Base-by-base conservation (phyloP, 768 basidiomycete species). In the Kwoniella bestiolae region DNA sequence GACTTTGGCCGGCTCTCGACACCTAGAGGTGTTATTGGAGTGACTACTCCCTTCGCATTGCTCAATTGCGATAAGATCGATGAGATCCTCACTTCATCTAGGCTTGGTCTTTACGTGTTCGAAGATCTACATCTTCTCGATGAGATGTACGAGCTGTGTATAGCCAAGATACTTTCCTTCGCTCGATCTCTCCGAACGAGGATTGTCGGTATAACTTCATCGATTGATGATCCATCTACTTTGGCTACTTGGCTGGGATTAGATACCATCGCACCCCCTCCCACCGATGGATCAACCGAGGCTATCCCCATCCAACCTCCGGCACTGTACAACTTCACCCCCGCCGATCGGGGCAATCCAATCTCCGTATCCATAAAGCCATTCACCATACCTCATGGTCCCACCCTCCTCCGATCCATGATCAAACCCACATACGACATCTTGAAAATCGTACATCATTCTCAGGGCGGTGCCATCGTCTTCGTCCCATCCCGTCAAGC, bases 401-500 rank as follows among this genome's bases (percentile, higher is more conserved):
- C 90, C 0, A 88, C 91, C 0, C 84, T 98, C 21, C 89, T 93
- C 82, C 94, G 94, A 74, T 86, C 89, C 2, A 96, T 98, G 89
- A 87, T 90, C 51, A 94, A 92, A 77, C 93, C 95, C 3, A 88
- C 89, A 1, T 91, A 94, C 80, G 82, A 87, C 9, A 88, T 88
- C n/a, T 87, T 96, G 65, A 85, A 82, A 63, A 64, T 76, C 5
- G 72, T 74, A 0, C 76, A 82, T 14, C 56, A 28, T 26, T 21
- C 38, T 16, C 83, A 82, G 2, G 77, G 83, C 1, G 73, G 79
- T 4, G 83, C 85, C 0, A 86, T 98, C 66, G 84, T 95, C 11
- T 96, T 98, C 80, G 91, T 96, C 0, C 91, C 96, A 3, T 93
- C 94, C 46, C 87, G 88, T 6, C 82, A 82, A 7, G 91, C 94